phyloP scores from a whole-genome alignment of 2,329 filamentous ascomycete species.

The Hypoxylon sp. region DNA sequence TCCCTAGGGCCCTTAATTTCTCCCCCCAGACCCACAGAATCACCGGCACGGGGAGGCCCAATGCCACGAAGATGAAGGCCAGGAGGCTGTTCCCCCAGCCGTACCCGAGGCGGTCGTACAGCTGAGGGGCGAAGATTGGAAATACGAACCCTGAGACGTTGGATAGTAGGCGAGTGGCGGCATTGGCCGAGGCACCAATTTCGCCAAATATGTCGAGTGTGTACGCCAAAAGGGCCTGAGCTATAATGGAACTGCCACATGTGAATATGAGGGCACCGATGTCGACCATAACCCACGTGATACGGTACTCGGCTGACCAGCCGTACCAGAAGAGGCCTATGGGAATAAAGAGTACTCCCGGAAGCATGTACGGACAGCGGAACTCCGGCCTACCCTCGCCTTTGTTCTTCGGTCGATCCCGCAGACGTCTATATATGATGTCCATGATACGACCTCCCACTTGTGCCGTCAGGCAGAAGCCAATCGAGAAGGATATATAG shows the following conservation, averaged over 20 bases:
- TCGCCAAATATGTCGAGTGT: constrained; percentile 63
- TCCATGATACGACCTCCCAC: constrained; percentile 55
- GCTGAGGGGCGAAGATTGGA: constrained; percentile 65
- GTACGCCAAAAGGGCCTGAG: constrained; percentile 68
- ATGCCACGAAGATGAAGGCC: constrained; percentile 56
- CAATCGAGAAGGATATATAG: constrained; percentile 65
- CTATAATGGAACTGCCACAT: constrained; percentile 65
- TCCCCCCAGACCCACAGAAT: constrained; percentile 47
- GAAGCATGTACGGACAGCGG: constrained; percentile 66
- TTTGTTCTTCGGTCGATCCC: constrained; percentile 29
- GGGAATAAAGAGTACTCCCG: constrained; percentile 64
- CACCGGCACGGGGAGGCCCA: constrained; percentile 42
- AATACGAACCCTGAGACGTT: constrained; percentile 68
- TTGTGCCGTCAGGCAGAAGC: constrained; percentile 55
- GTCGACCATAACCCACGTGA: constrained; percentile 70
- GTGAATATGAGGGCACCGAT: constrained; percentile 68
- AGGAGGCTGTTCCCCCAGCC: constrained; percentile 61
- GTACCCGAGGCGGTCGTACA: constrained; percentile 55
- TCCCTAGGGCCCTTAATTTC: constrained; percentile 40
- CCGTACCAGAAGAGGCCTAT: constrained; percentile 68
- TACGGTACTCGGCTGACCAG: constrained; percentile 65
- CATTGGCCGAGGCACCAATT: constrained; percentile 57
- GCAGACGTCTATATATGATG: constrained; percentile 52
- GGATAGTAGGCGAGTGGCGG: constrained; percentile 66
- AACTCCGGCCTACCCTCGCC: constrained; percentile 59